Evolutionary conservation across 2,329 filamentous ascomycete species (phyloP).

Genomic region (Pezicula neosporulosa): DNA sequence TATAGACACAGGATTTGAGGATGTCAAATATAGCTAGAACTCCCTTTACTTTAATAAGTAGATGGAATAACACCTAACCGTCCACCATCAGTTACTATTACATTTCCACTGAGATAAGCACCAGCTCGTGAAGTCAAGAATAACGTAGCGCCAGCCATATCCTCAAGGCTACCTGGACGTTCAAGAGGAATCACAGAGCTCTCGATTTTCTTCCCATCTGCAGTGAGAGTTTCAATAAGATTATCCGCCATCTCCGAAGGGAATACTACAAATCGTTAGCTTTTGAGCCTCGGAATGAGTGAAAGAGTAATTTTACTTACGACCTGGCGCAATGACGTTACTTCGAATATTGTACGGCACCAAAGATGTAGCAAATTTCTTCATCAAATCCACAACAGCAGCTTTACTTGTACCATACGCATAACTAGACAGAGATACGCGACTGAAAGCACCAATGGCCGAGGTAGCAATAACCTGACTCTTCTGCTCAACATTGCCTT

Average conservation of each 20-base stretch:
- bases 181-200: conserved; percentile 2
- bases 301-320: conserved; percentile 1
- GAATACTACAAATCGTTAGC: conserved; percentile 1
- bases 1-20: background rate
- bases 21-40: too few relatives aligned
- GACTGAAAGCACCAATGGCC: conserved; percentile 70
- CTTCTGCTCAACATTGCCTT: conserved; percentile 47
- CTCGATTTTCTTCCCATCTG: background rate
- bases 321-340: conserved; percentile 8
- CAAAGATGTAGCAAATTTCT: conserved; percentile 63
- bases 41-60: background rate
- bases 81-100: conserved; percentile 21
- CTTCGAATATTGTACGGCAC: conserved; percentile 56
- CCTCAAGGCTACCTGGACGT: conserved; percentile 52
- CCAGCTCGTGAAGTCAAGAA: conserved; percentile 29
- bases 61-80: conserved; percentile 5
- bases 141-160: conserved; percentile 56
- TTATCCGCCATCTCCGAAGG: conserved; percentile 5
- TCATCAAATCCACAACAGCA: conserved; percentile 66
- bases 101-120: conserved; percentile 18
- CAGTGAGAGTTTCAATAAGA: background rate
- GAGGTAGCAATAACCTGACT: conserved; percentile 66
- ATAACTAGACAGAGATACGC: conserved; percentile 68
- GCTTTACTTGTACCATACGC: conserved; percentile 76
- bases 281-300: background rate